Evolutionary conservation across 2,329 filamentous ascomycete genomes (phyloP), one percentile per base, ranked within the genome.

Genomic region (Sporothrix phasma): DNA sequence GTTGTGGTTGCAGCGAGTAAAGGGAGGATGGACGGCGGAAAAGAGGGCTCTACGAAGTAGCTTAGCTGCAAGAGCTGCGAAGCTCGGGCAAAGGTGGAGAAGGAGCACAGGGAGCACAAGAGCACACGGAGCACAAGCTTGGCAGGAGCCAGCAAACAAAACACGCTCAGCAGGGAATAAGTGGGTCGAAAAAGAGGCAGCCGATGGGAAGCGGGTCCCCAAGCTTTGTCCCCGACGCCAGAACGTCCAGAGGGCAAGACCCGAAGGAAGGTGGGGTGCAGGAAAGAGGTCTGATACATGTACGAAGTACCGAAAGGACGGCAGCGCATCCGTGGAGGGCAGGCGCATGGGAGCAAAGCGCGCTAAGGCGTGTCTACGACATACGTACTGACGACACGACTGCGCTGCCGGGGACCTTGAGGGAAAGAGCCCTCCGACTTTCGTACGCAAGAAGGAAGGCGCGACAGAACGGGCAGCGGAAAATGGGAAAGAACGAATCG

Each of bases 151-250:
- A 43, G 13, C 53, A 24, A 59, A 13, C 10, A 41, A 29, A 62
- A 60, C 43, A 60, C n/a, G 34, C n/a, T 15, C 34, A 46, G 11
- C 19, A 26, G 17, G 7, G 17, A 26, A 62, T 34, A 31, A 31
- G 41, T 53, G 60, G 60, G 60, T 31, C 60, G 24, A 45, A 51
- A 56, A 62, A 58, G 19, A 61, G 49, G 46, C 41, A 47, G 51
- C 56, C 56, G 51, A 61, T 47, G 54, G n/a, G 6, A 6, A 26
- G 54, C 24, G 37, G 37, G 37, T 43, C 54, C 31, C 49, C 51
- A 56, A 56, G 51, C 51, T 24, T 56, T 56, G 22, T 19, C 24
- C 31, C 47, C 51, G 24, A 56, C 17, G 19, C 39, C 13, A 17
- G 6, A 17, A 41, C 4, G 39, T 41, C 17, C 41, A n/a, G 41